These are phyloP conservation scores for Aspergillus proliferans DNA, from an alignment of 2,329 filamentous ascomycete species.

Conservation along the genomic window DNA sequence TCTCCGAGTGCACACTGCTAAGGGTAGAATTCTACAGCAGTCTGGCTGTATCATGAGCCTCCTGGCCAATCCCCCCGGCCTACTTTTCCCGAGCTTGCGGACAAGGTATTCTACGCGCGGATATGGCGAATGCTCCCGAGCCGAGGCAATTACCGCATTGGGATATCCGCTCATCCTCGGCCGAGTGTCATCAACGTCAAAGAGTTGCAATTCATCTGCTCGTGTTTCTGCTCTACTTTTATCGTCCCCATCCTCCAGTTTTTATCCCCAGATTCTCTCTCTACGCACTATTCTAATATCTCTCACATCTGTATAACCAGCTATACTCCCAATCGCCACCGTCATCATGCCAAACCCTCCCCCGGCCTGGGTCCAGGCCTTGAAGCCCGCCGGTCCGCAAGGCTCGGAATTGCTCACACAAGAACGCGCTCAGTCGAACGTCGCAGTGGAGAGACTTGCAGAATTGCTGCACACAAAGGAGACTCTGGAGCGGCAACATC, in stretches of 20 bases:
- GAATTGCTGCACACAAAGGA: conserved; percentile 64
- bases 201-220: conserved; percentile 1
- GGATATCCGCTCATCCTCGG: conserved; percentile 17
- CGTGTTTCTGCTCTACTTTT: conserved; percentile 5
- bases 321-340: neutral
- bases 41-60: too few species aligned
- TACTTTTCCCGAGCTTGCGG: too few species aligned
- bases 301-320: neutral
- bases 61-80: too few species aligned
- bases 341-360: conserved; percentile 34
- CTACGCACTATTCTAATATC: neutral
- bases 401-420: conserved; percentile 62
- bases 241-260: neutral
- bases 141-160: conserved; percentile 19
- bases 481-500: conserved; percentile 54
- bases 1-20: neutral
- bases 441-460: conserved; percentile 62
- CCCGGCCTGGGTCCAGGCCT: conserved; percentile 61
- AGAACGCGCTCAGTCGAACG: conserved; percentile 61
- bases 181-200: conserved; percentile 7
- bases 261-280: conserved; percentile 1
- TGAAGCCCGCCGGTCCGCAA: conserved; percentile 61
- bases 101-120: too few species aligned
- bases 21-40: too few species aligned
- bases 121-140: conserved; percentile 1